A percentile compares a stretch with the other conserved stretches of the same genome.
Conservation (phyloP, 2,329 filamentous ascomycete genomes). For the Beauveria rudraprayagi region DNA sequence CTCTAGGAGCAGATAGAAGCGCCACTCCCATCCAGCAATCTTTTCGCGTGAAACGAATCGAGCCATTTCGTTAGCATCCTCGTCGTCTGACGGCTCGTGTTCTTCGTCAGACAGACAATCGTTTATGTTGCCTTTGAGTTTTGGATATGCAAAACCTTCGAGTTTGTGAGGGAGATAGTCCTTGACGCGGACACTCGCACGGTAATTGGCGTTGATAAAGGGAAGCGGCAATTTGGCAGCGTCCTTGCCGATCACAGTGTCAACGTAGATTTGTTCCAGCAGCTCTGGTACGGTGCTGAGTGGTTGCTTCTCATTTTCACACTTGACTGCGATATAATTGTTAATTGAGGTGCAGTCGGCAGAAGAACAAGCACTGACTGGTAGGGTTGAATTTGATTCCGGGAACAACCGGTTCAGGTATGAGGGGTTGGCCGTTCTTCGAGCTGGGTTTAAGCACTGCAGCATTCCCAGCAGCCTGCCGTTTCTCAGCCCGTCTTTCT, state of each 20-base stretch:
- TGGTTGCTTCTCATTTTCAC: constrained; percentile 33
- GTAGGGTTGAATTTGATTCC: neutral
- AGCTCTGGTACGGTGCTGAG: constrained; percentile 31
- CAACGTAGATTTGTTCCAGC: constrained; percentile 29
- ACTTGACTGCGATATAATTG: constrained; percentile 32
- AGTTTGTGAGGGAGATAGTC: constrained; percentile 68
- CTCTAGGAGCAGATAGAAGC: constrained; percentile 71
- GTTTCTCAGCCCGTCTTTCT: constrained; percentile 15
- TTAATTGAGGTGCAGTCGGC: constrained; percentile 4
- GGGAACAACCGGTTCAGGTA: neutral
- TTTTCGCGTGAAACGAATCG: constrained; percentile 19
- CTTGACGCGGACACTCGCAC: constrained; percentile 64
- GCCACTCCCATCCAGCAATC: constrained; percentile 63
- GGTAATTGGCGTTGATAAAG: constrained; percentile 67
- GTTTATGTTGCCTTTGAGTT: constrained; percentile 34
- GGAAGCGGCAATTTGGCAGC: constrained; percentile 43
- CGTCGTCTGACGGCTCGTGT: constrained; percentile 14
- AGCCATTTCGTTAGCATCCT: constrained; percentile 18
- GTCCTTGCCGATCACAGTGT: constrained; percentile 34
- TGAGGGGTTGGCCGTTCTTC: neutral
- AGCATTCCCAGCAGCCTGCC: constrained; percentile 11
- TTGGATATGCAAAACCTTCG: constrained; percentile 58
- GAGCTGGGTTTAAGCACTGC: constrained; percentile 19
- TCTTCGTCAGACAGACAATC: constrained; percentile 39
- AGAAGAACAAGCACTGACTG: neutral